Conservation (phyloP, 352 stramenopile species). For the Phytophthora gonapodyides region DNA sequence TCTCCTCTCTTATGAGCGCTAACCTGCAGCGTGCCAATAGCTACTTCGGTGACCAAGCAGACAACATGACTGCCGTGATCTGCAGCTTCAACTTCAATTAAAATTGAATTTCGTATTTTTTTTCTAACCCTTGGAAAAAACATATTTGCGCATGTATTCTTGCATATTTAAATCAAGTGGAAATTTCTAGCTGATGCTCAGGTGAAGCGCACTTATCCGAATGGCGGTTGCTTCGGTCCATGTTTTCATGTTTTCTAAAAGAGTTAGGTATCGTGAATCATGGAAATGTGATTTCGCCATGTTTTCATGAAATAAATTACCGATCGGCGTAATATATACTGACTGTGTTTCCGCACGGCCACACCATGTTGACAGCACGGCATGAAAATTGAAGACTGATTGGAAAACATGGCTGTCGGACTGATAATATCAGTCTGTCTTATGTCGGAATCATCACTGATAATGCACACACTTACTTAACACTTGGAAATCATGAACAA, state of each 20-base stretch:
- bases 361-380: background rate
- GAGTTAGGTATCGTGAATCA: background rate
- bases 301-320: slow-evolving; percentile 3
- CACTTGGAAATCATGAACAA: too few species aligned
- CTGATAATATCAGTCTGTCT: background rate
- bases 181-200: too few species aligned
- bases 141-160: too few species aligned
- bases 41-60: slow-evolving; percentile 83
- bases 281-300: background rate
- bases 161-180: too few species aligned
- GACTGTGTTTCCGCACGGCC: background rate
- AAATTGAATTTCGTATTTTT: background rate
- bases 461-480: background rate
- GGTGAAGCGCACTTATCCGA: too few species aligned
- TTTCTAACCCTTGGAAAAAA: too few species aligned
- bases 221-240: too few species aligned
- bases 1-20: slow-evolving; percentile 52
- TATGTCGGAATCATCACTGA: background rate
- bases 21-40: slow-evolving; percentile 63
- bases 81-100: slow-evolving; percentile 44
- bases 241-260: slow-evolving; percentile 10
- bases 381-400: slow-evolving; percentile 7
- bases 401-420: background rate
- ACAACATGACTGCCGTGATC: slow-evolving; percentile 90
- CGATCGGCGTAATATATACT: background rate